Conservation (phyloP, 2,329 filamentous ascomycete genomes). For the Cadophora malorum region DNA sequence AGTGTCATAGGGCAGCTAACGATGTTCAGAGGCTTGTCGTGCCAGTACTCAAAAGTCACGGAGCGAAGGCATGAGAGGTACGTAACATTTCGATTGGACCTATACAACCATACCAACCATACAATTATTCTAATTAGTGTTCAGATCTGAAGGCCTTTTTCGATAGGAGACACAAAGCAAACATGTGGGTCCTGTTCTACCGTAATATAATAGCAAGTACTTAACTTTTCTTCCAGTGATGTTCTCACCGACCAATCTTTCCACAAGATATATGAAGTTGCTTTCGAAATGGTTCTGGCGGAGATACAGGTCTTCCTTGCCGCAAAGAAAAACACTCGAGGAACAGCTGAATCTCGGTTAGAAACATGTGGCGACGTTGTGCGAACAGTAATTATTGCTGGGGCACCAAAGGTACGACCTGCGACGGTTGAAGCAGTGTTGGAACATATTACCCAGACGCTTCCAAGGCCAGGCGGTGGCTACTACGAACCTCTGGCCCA, state of each 20-base stretch:
- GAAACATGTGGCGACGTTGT: constrained; percentile 73
- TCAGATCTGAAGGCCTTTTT: constrained; percentile 44
- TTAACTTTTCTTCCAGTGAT: constrained; percentile 37
- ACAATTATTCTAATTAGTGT: constrained; percentile 3
- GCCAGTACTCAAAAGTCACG: constrained; percentile 20
- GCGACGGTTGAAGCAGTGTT: constrained; percentile 83
- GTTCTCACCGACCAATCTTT: constrained; percentile 77
- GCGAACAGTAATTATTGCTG: constrained; percentile 73
- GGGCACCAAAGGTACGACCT: constrained; percentile 69
- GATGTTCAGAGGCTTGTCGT: constrained; percentile 9
- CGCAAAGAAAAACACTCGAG: constrained; percentile 57
- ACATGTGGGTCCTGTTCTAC: constrained; percentile 36
- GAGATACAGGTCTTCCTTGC: constrained; percentile 72
- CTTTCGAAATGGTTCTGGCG: constrained; percentile 72
- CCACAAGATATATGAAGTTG: constrained; percentile 78
- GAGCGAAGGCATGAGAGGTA: constrained; percentile 31
- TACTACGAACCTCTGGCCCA: constrained; percentile 73
- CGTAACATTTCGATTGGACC: background rate
- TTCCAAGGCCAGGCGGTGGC: constrained; percentile 66
- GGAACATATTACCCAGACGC: constrained; percentile 79
- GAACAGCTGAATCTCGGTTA: constrained; percentile 62
- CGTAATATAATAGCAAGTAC: background rate
- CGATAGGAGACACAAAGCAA: constrained; percentile 38
- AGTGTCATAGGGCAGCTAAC: background rate
- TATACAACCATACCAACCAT: background rate